Evolutionary conservation across 2,329 filamentous ascomycete species (phyloP).

Genomic region (Ascochyta fabae): DNA sequence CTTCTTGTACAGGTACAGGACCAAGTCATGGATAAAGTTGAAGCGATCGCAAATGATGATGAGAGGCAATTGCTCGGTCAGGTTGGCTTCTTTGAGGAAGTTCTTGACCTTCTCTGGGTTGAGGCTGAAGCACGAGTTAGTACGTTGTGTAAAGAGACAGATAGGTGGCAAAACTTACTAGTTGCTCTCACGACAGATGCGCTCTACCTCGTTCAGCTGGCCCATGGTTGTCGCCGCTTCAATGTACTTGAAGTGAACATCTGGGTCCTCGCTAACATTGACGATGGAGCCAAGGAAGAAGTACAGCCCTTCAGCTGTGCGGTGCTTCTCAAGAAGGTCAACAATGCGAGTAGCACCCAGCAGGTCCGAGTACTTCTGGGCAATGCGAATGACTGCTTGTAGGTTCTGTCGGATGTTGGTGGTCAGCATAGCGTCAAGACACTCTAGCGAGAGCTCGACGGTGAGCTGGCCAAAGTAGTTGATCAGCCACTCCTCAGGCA

Average conservation of each 20-base stretch:
- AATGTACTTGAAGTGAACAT: constrained; percentile 99
- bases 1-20: constrained; percentile 97
- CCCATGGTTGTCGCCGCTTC: constrained; percentile 94
- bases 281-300: constrained; percentile 98
- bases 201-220: constrained; percentile 94
- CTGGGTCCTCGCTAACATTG: constrained; percentile 91
- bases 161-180: not conserved
- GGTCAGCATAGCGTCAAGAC: constrained; percentile 95
- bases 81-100: constrained; percentile 94
- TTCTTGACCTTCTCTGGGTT: constrained; percentile 98
- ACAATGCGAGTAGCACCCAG: constrained; percentile 87
- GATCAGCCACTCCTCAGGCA: constrained; percentile 89
- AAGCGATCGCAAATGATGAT: constrained; percentile 99
- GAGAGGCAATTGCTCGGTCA: constrained; percentile 90
- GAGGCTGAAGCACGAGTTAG: constrained; percentile 59
- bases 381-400: constrained; percentile 91
- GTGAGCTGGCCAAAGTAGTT: constrained; percentile 94
- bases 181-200: constrained; percentile 91
- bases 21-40: constrained; percentile 96
- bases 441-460: constrained; percentile 92
- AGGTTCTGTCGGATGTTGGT: constrained; percentile 96
- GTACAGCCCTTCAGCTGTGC: constrained; percentile 94
- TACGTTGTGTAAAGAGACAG: not conserved
- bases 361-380: constrained; percentile 97
- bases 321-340: constrained; percentile 95